A percentile compares a stretch with the other conserved stretches of the same genome.
phyloP scores from a whole-genome alignment of 805 yeast species.

The Metschnikowia lochheadii region DNA sequence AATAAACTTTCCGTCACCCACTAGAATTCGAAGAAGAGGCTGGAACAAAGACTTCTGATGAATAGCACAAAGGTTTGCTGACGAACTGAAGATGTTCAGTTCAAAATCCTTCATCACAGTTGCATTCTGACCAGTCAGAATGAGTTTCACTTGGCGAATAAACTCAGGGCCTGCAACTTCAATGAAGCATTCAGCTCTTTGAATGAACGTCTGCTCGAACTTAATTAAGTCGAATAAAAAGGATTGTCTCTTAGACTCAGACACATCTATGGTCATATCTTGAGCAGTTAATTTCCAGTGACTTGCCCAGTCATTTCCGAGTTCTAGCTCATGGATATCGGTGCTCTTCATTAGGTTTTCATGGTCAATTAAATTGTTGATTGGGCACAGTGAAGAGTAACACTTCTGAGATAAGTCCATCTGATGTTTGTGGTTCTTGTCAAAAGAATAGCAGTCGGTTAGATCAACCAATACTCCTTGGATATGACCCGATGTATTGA shows the following conservation, averaged over 20 bases:
- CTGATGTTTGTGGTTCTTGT: slow-evolving; percentile 12
- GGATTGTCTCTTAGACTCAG: slow-evolving; percentile 63
- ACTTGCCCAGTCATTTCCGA: slow-evolving; percentile 56
- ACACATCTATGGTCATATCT: slow-evolving; percentile 48
- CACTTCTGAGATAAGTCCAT: slow-evolving; percentile 16
- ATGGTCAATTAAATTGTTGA: slow-evolving; percentile 21
- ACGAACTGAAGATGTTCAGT: slow-evolving; percentile 54
- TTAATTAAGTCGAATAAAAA: slow-evolving; percentile 70
- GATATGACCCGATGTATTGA: slow-evolving; percentile 16
- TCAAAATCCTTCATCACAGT: slow-evolving; percentile 45
- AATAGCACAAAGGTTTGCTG: slow-evolving; percentile 49
- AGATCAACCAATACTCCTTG: slow-evolving; percentile 44
- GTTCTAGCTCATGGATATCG: slow-evolving; percentile 20
- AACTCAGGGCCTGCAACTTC: slow-evolving; percentile 43
- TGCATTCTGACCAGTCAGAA: slow-evolving; percentile 19
- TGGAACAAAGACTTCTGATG: slow-evolving; percentile 53
- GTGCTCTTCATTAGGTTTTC: slow-evolving; percentile 17
- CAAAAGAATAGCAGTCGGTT: slow-evolving; percentile 43
- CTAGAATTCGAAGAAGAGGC: slow-evolving; percentile 55
- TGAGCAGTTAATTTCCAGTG: slow-evolving; percentile 61
- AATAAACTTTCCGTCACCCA: slow-evolving; percentile 63
- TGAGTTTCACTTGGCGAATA: slow-evolving; percentile 24
- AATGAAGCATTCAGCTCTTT: slow-evolving; percentile 61
- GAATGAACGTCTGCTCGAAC: slow-evolving; percentile 66
- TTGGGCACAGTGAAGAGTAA: slow-evolving; percentile 32